Evolutionary conservation across 2,329 filamentous ascomycete species (phyloP).

Genomic region (Aureobasidium musti): DNA sequence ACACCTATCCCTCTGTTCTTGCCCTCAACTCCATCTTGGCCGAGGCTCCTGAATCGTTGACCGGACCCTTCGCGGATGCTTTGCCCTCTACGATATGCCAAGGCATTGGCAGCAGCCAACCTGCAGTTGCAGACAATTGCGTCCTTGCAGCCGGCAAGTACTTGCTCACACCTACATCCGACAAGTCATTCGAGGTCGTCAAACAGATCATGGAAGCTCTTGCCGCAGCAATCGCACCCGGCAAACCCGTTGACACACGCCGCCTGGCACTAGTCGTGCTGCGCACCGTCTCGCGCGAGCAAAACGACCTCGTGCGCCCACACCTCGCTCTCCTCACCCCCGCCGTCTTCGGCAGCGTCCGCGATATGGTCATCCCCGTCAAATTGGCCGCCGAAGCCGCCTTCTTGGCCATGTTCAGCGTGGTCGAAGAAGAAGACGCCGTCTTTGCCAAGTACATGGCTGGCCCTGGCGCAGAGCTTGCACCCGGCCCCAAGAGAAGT

Average conservation of each 20-base stretch:
- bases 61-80: constrained; percentile 70
- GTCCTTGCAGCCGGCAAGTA: constrained; percentile 91
- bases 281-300: constrained; percentile 77
- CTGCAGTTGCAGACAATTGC: constrained; percentile 84
- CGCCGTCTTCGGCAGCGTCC: constrained; percentile 83
- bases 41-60: constrained; percentile 72
- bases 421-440: constrained; percentile 80
- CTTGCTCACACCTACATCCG: constrained; percentile 66
- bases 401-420: constrained; percentile 86
- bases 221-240: constrained; percentile 67
- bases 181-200: constrained; percentile 71
- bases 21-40: constrained; percentile 85
- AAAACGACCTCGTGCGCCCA: constrained; percentile 77
- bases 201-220: constrained; percentile 81
- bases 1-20: constrained; percentile 76
- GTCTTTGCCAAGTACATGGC: constrained; percentile 91
- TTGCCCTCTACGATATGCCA: constrained; percentile 74
- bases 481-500: constrained; percentile 74
- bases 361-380: constrained; percentile 89
- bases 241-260: constrained; percentile 77
- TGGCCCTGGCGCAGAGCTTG: constrained; percentile 64
- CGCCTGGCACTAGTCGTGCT: constrained; percentile 84
- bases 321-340: constrained; percentile 79
- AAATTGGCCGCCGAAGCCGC: constrained; percentile 94
- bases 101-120: constrained; percentile 70